Evolutionary conservation across 208 protist genomes (phyloP).

Genomic region (Leishmania martiniquensis): DNA sequence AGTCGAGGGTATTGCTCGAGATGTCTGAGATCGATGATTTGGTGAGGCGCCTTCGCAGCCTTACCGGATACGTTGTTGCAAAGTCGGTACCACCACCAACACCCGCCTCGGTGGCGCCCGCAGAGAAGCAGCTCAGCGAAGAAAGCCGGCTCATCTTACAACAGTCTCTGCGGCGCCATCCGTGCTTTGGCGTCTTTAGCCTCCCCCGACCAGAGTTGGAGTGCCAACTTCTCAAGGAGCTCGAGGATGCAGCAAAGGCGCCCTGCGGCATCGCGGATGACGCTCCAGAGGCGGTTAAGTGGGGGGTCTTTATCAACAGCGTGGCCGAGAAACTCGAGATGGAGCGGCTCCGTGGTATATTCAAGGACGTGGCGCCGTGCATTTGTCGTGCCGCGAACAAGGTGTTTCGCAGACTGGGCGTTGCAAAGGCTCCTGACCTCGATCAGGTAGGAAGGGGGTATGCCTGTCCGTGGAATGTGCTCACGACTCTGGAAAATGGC

Average conservation of each 20-base stretch:
- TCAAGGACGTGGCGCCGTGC: slow-evolving; percentile 28
- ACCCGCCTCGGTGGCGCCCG: slow-evolving; percentile 11
- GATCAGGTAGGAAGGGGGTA: slow-evolving; percentile 52
- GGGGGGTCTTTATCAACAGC: slow-evolving; percentile 68
- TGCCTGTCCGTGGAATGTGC: slow-evolving; percentile 80
- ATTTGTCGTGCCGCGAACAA: slow-evolving; percentile 14
- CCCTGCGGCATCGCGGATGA: not conserved
- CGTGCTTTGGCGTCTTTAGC: slow-evolving; percentile 34
- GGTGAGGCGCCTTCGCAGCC: slow-evolving; percentile 67
- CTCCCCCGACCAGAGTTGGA: slow-evolving; percentile 30
- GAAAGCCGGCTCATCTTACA: slow-evolving; percentile 63
- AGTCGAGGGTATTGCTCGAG: no score
- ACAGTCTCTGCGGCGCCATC: slow-evolving; percentile 73
- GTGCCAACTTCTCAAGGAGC: slow-evolving; percentile 26
- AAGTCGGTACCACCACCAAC: slow-evolving; percentile 11
- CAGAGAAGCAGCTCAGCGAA: slow-evolving; percentile 39
- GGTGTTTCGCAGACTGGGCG: slow-evolving; percentile 46
- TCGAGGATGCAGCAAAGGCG: slow-evolving; percentile 27
- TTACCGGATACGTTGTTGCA: slow-evolving; percentile 54
- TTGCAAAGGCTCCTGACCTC: slow-evolving; percentile 47
- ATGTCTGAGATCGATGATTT: slow-evolving; percentile 61
- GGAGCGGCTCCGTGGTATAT: slow-evolving; percentile 71
- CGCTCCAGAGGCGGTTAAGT: slow-evolving; percentile 4
- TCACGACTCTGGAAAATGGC: slow-evolving; percentile 47
- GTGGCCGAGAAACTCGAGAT: slow-evolving; percentile 58